Base-by-base conservation (phyloP, 768 basidiomycete genomes). In the Hygrophoropsis aurantiaca region DNA sequence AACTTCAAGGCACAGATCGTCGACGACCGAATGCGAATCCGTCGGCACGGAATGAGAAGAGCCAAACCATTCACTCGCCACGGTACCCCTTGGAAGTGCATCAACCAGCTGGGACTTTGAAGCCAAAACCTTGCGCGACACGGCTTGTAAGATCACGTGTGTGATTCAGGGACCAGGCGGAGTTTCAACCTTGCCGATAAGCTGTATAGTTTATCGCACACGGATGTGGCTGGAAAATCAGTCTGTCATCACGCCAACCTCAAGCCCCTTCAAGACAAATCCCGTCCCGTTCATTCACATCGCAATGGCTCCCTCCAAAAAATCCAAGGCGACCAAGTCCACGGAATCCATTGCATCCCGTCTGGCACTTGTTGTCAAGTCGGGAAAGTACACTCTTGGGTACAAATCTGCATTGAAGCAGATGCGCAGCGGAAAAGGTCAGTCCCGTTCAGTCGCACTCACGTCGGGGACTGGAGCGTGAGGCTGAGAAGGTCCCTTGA, bases 331-430 rank as follows among this genome's bases (percentile, higher is more conserved):
- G 30, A 67, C 91, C 64, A 97, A 97, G 77, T 86, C 85, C 58
- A 87, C 84, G 61, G 94, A 97, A 78, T 93, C 90, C 59, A 94
- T 97, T 73, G 76, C 92, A 58, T 82, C 94, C 59, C 85, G 87
- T 63, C 87, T 95, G 51, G 84, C 88, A 43, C 91, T 99, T 63
- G 94, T 97, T 68, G 93, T 97, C 70, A 98, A 98, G 81, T 97
- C 94, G 57, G 95, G 95, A 58, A 95, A 97, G 74, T 98, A 93
- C 84, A 78, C 81, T 45, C 79, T 98, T 52, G 97, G 97, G 52
- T 97, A 97, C 86, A 98, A 98, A 75, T 91, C 92, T 53, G 92
- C 94, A 43, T 79, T 99, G 64, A 97, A 98, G 82, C 87, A 92
- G 74, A 97, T 99, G 90, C 89, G 95, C 66, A 87, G 73, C 54